Base-by-base conservation (phyloP, 2,329 filamentous ascomycete species). In the Cryoendolithus antarcticus region DNA sequence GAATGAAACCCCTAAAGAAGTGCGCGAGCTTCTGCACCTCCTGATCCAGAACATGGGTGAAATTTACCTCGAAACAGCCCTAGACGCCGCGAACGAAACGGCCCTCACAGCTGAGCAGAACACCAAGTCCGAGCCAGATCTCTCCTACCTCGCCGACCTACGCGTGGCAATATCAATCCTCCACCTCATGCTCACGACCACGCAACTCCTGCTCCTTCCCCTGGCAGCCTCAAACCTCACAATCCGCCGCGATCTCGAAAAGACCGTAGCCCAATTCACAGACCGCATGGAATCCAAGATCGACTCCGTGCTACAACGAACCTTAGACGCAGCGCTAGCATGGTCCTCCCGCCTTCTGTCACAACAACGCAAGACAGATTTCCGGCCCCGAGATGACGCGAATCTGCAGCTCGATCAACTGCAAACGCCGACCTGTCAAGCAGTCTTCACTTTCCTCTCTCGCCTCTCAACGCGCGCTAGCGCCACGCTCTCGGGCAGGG, bases 1-100 rank as follows among this genome's bases (percentile, higher is more conserved):
- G 37, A 81, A 74, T 41, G 91, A 98, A 51, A 95, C 86, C 4
- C 86, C 91, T 10, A 96, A 93, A 60, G 91, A 98, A 59, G 85
- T 96, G 40, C 82, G 81, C 34, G 78, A 85, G 44, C 71, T 96
- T 15, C 72, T 95, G 28, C 82, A 81, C 56, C 72, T 96, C 15
- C 72, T 98, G 2, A 73, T 96, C 35, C 78, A 77, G 27, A 85
- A 82, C 51, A 86, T 96, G 80, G 86, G 86, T 13, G 83, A 89
- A 52, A 81, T 93, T 37, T 82, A 81, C 46, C 63, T 82, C 24
- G 77, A 81, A 52, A 73, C 76, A 4, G 72, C 73, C 30, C 65
- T 82, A 6, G 77, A 81, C 44, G 72, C 74, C 44, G 81, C 84
- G 21, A 76, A 81, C 32, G 86, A 94, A 52, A 71, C 76, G 42